Percentiles rank a stretch among this genome's conserved stretches.
Conservation (phyloP, 2,329 filamentous ascomycete species). For the Nemania sp. region DNA sequence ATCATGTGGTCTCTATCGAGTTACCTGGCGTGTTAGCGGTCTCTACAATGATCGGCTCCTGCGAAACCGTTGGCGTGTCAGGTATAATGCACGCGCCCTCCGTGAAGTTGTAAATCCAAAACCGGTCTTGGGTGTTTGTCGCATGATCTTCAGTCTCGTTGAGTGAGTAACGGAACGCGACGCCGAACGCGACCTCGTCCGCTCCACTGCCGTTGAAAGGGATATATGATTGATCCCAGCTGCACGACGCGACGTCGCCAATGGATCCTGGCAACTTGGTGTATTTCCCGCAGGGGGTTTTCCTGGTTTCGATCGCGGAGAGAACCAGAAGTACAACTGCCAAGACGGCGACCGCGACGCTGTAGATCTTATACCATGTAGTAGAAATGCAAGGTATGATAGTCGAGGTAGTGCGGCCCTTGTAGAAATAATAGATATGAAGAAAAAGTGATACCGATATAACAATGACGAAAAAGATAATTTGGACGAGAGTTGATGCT, state of each 20-base stretch:
- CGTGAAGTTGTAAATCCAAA: too few species aligned
- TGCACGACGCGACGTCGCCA: not conserved
- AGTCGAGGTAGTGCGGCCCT: conserved; percentile 23
- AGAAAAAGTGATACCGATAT: conserved; percentile 17
- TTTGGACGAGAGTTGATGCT: not conserved
- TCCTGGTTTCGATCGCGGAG: not conserved
- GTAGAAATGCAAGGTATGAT: conserved; percentile 36
- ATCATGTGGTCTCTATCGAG: too few species aligned
- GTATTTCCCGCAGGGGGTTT: not conserved
- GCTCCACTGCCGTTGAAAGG: too few species aligned
- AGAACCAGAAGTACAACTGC: not conserved
- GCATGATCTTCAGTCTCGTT: too few species aligned
- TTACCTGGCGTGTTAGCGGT: too few species aligned
- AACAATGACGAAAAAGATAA: conserved; percentile 30
- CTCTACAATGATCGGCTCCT: too few species aligned
- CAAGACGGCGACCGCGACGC: not conserved
- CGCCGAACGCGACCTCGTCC: too few species aligned
- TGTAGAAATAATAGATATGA: conserved; percentile 29
- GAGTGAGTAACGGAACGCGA: too few species aligned
- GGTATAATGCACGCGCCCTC: too few species aligned
- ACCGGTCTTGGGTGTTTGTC: too few species aligned
- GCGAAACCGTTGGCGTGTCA: too few species aligned
- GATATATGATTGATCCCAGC: too few species aligned
- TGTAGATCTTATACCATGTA: conserved; percentile 37
- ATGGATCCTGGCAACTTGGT: not conserved